phyloP scores from a whole-genome alignment of 768 basidiomycete genomes.

The Lentinula guzmanii region DNA sequence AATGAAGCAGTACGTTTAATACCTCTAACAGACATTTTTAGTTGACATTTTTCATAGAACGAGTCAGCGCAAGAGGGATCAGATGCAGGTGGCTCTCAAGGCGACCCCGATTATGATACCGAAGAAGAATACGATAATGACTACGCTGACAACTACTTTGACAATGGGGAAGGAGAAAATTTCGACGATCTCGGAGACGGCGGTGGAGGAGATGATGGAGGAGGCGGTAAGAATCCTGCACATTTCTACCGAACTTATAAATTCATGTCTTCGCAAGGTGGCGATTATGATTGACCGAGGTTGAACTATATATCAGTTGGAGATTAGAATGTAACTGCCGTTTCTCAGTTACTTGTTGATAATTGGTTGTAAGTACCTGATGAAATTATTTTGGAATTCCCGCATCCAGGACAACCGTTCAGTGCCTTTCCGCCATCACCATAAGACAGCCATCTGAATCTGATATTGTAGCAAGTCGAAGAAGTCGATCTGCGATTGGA shows the following conservation, averaged over 20 bases:
- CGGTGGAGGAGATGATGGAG: constrained; percentile 53
- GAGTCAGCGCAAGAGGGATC: constrained; percentile 64
- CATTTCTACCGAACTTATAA: not conserved
- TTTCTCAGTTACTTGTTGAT: not conserved
- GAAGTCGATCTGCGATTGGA: not conserved
- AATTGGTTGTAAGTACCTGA: not conserved
- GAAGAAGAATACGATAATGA: constrained; percentile 92
- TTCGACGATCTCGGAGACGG: constrained; percentile 58
- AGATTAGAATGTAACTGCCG: not conserved
- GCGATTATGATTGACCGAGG: constrained; percentile 13
- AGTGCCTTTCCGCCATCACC: not conserved
- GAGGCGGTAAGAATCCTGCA: constrained; percentile 33
- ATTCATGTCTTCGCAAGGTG: constrained; percentile 7
- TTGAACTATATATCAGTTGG: not conserved
- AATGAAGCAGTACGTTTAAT: constrained; percentile 45
- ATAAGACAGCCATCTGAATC: not conserved
- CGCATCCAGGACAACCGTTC: not conserved
- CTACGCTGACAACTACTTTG: constrained; percentile 88
- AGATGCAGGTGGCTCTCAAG: constrained; percentile 43
- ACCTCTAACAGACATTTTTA: not conserved
- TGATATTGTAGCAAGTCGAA: not conserved
- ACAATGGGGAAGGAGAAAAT: constrained; percentile 83
- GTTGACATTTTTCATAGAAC: constrained; percentile 32
- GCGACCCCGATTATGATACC: constrained; percentile 74
- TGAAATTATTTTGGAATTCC: not conserved